Conservation (phyloP, 2,329 filamentous ascomycete genomes). For the Atkinsonella hypoxylon region DNA sequence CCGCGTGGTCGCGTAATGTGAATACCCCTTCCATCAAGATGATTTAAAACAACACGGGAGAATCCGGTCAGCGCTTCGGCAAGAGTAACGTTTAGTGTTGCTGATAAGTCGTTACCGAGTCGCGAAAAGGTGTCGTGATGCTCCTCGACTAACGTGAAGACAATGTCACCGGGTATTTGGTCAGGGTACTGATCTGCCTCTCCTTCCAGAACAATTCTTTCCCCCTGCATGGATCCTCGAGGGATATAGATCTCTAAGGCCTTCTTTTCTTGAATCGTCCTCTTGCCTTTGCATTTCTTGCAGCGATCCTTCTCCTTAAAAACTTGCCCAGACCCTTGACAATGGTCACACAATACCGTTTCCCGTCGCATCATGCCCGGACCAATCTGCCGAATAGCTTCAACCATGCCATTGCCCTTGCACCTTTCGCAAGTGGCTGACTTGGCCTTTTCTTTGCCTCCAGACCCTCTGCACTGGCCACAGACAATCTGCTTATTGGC, state of each 20-base stretch:
- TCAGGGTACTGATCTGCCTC: slow-evolving; percentile 90
- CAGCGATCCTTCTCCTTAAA: slow-evolving; percentile 96
- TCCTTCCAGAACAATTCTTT: slow-evolving; percentile 79
- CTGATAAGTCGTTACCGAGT: slow-evolving; percentile 72
- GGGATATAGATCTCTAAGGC: slow-evolving; percentile 94
- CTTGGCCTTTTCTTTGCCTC: slow-evolving; percentile 87
- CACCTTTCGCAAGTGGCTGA: slow-evolving; percentile 73
- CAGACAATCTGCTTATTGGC: slow-evolving; percentile 93
- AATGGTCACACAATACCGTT: slow-evolving; percentile 68
- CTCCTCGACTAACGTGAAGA: slow-evolving; percentile 77
- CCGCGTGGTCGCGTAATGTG: slow-evolving; percentile 68
- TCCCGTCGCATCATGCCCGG: slow-evolving; percentile 78
- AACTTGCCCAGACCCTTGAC: slow-evolving; percentile 71
- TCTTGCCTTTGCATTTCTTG: slow-evolving; percentile 96
- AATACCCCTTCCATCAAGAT: slow-evolving; percentile 88
- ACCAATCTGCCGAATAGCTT: slow-evolving; percentile 71
- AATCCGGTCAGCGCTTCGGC: slow-evolving; percentile 81
- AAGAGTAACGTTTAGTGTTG: slow-evolving; percentile 69
- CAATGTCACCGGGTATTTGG: slow-evolving; percentile 81
- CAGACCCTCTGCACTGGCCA: slow-evolving; percentile 72
- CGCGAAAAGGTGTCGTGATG: slow-evolving; percentile 73
- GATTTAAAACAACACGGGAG: slow-evolving; percentile 77
- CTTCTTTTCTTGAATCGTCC: slow-evolving; percentile 80
- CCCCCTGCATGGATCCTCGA: slow-evolving; percentile 72
- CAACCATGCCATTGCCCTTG: slow-evolving; percentile 64